These are phyloP conservation scores for Rhipidocladum racemiflorum DNA, from an alignment of 176 grass and related monocot species.

Conservation along the genomic window DNA sequence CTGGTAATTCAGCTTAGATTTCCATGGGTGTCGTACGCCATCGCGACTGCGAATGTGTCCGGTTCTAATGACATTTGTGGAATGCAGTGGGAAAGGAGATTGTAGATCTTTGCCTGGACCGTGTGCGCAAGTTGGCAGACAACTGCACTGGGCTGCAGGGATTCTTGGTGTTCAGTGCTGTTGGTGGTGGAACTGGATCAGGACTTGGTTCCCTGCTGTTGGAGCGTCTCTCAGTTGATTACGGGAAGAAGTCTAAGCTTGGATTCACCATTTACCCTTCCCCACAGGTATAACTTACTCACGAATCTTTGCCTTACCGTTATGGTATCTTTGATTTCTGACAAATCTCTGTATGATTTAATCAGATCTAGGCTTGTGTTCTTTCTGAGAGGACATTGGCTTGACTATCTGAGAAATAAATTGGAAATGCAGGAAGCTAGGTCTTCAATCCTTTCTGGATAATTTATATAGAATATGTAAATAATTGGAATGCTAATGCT, in stretches of 20 bases:
- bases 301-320: not conserved
- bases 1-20: constrained; percentile 40
- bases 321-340: not conserved
- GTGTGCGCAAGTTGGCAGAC: constrained; percentile 88
- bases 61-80: constrained; percentile 21
- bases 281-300: constrained; percentile 55
- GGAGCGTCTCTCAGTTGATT: constrained; percentile 95
- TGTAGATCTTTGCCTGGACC: constrained; percentile 87
- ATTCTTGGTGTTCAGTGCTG: constrained; percentile 93
- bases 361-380: not conserved
- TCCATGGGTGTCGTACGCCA: not conserved
- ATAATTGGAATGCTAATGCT: not conserved
- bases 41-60: not conserved
- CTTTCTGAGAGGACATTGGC: not conserved
- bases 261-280: constrained; percentile 99
- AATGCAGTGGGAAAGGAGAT: constrained; percentile 92
- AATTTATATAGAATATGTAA: not conserved
- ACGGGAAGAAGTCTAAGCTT: constrained; percentile 97
- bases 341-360: not conserved
- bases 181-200: constrained; percentile 93
- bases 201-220: constrained; percentile 83
- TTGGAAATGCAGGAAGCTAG: not conserved
- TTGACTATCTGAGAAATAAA: not conserved
- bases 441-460: not conserved
- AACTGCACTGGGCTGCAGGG: constrained; percentile 97